phyloP scores from a whole-genome alignment of 2,329 filamentous ascomycete species.

The Ophiostoma australiae region DNA sequence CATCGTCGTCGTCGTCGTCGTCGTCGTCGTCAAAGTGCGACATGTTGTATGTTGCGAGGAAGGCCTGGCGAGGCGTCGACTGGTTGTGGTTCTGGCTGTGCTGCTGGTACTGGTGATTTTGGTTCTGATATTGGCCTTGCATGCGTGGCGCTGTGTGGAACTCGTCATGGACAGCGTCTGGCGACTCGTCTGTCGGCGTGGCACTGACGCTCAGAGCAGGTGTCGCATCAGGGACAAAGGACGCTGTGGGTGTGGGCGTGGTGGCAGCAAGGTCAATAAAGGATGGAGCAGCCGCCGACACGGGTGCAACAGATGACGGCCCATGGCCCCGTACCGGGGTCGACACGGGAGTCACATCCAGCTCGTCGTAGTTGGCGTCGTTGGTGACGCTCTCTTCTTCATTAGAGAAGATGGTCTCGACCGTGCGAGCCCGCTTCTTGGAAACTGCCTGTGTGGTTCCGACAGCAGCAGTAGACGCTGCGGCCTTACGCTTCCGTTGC shows the following conservation, averaged over 20 bases:
- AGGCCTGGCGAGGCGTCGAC: background rate
- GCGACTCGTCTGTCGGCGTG: constrained; percentile 24
- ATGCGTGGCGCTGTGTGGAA: constrained; percentile 28
- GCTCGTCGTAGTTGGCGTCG: constrained; percentile 33
- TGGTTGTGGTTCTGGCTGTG: background rate
- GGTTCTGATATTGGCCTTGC: background rate
- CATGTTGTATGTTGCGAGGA: constrained; percentile 24
- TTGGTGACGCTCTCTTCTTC: constrained; percentile 29
- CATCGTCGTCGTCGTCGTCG: constrained; percentile 33
- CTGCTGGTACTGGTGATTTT: too few relatives aligned
- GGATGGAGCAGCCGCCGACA: background rate
- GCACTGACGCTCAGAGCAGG: constrained; percentile 22
- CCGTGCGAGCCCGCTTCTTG: constrained; percentile 11
- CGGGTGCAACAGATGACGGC: background rate
- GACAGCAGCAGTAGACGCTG: background rate
- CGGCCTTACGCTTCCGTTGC: constrained; percentile 24
- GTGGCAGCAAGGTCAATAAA: background rate
- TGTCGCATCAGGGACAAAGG: constrained; percentile 17
- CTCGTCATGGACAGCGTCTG: constrained; percentile 22
- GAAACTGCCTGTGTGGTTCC: background rate
- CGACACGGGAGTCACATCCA: constrained; percentile 29
- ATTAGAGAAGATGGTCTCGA: constrained; percentile 22
- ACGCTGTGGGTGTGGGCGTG: constrained; percentile 1
- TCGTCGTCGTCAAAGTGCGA: constrained; percentile 25
- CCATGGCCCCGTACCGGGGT: constrained; percentile 23